phyloP scores from a whole-genome alignment of 1,284 basidiomycete genomes.

The Mycena sp. region DNA sequence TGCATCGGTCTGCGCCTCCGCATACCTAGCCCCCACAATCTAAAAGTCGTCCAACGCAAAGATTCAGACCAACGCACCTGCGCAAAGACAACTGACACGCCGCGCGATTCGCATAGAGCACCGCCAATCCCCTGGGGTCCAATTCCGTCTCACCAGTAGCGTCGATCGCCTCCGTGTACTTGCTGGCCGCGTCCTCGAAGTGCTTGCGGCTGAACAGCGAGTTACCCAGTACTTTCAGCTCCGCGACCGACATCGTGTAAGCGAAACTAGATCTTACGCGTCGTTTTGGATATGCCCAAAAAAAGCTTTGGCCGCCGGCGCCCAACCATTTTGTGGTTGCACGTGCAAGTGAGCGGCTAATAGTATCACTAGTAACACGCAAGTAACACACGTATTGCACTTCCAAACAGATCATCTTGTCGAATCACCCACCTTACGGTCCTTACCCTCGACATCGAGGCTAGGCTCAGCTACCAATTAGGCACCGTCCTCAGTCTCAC shows the following conservation, averaged over 20 bases:
- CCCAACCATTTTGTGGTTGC: too few relatives aligned
- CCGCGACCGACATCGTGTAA: slow-evolving; percentile 2
- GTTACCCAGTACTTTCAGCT: slow-evolving; percentile 44
- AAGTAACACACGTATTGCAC: too few relatives aligned
- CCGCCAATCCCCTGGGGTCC: slow-evolving; percentile 27
- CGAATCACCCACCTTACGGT: too few relatives aligned
- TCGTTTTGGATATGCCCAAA: too few relatives aligned
- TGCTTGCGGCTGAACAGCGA: slow-evolving; percentile 38
- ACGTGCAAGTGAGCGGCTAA: too few relatives aligned
- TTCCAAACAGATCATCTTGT: too few relatives aligned
- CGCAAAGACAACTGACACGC: slow-evolving; percentile 39
- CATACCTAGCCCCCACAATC: slow-evolving; percentile 27
- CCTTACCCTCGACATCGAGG: too few relatives aligned
- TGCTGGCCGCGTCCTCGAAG: slow-evolving; percentile 34
- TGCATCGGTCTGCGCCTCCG: slow-evolving; percentile 36
- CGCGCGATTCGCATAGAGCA: slow-evolving; percentile 44
- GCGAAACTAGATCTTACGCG: background rate
- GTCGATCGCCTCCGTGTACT: slow-evolving; percentile 42
- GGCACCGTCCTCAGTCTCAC: too few relatives aligned
- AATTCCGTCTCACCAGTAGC: slow-evolving; percentile 33
- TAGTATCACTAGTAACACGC: too few relatives aligned
- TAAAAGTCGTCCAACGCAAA: too few relatives aligned
- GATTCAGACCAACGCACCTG: slow-evolving; percentile 31
- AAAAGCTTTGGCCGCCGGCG: too few relatives aligned
- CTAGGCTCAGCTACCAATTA: too few relatives aligned